Evolutionary conservation across 1,284 basidiomycete species (phyloP).

Genomic region (Sporisorium reilianum): DNA sequence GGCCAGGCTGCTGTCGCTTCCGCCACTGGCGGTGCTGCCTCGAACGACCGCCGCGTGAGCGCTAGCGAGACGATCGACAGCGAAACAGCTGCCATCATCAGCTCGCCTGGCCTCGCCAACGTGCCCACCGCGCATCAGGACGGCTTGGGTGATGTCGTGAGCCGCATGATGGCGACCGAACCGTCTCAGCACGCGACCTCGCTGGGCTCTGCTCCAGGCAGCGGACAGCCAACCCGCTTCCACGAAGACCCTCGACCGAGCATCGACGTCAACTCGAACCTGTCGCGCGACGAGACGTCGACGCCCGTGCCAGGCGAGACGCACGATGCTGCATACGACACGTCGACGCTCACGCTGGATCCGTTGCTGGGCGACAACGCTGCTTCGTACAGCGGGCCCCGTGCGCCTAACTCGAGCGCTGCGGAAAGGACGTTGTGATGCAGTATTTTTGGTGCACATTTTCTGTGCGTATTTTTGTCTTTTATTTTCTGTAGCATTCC

Average conservation of each 20-base stretch:
- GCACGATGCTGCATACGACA: constrained; percentile 13
- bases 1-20: not conserved
- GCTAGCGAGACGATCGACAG: constrained; percentile 49
- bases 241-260: constrained; percentile 32
- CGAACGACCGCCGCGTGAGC: constrained; percentile 28
- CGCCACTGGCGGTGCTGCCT: constrained; percentile 3
- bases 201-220: not conserved
- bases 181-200: constrained; percentile 16
- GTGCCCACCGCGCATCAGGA: constrained; percentile 36
- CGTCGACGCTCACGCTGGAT: constrained; percentile 30
- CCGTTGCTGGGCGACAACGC: constrained; percentile 42
- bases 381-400: constrained; percentile 7
- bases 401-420: not conserved
- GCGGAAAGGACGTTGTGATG: constrained; percentile 8
- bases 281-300: constrained; percentile 22
- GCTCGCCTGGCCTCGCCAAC: constrained; percentile 23
- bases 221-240: not conserved
- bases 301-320: constrained; percentile 11
- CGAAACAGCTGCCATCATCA: constrained; percentile 40
- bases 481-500: constrained; percentile 2
- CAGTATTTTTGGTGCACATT: not conserved
- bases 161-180: constrained; percentile 42
- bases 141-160: constrained; percentile 40
- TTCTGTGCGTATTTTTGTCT: not conserved
- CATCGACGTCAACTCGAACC: constrained; percentile 26